Conservation (phyloP, 176 grass and related monocot genomes). For the Miscanthus lutarioriparius region DNA sequence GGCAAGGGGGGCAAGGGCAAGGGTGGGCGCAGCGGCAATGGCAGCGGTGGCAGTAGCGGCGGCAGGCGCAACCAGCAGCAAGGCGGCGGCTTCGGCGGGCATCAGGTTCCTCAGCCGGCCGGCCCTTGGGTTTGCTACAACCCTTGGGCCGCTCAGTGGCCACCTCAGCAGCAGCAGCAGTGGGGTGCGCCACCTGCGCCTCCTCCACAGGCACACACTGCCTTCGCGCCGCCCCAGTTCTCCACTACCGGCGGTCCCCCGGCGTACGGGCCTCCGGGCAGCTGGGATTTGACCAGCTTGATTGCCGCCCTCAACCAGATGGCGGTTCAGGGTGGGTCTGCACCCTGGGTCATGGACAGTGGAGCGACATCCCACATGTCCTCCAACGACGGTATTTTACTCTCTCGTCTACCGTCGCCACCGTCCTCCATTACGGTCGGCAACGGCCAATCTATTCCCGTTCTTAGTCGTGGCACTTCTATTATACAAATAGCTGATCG, state of each 20-base stretch:
- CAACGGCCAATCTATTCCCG: too few species aligned
- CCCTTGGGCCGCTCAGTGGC: background rate
- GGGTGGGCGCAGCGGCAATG: background rate
- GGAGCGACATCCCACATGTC: too few species aligned
- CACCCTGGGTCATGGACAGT: too few species aligned
- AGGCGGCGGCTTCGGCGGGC: background rate
- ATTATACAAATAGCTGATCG: too few species aligned
- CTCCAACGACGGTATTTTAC: too few species aligned
- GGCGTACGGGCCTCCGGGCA: too few species aligned
- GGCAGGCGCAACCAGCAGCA: background rate
- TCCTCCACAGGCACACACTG: background rate
- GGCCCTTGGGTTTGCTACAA: background rate
- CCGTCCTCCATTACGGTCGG: background rate
- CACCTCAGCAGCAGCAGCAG: background rate
- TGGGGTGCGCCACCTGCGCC: background rate
- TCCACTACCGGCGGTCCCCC: too few species aligned
- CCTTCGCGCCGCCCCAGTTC: too few species aligned
- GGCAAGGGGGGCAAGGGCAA: background rate
- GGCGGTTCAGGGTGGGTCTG: background rate
- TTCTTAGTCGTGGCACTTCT: too few species aligned
- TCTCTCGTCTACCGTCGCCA: too few species aligned
- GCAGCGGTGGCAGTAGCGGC: background rate
- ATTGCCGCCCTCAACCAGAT: background rate
- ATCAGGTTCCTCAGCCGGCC: background rate
- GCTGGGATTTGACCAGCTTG: too few species aligned